Conservation (phyloP, 208 protist genomes). For the Leishmania gerbilli region DNA sequence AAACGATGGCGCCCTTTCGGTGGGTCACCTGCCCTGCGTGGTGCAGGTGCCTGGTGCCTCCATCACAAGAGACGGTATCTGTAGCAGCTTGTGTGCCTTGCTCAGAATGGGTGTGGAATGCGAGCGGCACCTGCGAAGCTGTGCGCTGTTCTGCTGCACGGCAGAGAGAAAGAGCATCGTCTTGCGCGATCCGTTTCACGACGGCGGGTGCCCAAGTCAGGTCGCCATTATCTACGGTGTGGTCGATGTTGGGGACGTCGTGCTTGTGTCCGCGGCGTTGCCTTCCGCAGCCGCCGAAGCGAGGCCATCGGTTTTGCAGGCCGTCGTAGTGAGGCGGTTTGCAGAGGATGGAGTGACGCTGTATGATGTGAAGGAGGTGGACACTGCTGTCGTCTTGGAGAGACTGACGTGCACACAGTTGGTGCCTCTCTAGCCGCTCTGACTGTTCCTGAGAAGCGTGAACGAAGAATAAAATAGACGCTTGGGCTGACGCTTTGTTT, state of each 20-base stretch:
- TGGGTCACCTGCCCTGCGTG: conserved; percentile 47
- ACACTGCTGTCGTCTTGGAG: conserved; percentile 32
- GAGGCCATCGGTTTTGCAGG: conserved; percentile 29
- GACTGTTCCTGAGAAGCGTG: background rate
- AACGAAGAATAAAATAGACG: background rate
- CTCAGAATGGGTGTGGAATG: conserved; percentile 38
- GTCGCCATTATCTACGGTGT: conserved; percentile 48
- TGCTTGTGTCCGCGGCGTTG: conserved; percentile 24
- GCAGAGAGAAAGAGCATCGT: conserved; percentile 13
- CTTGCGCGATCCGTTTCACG: conserved; percentile 16
- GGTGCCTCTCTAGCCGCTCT: conserved; percentile 45
- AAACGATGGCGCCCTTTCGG: conserved; percentile 23
- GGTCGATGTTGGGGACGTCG: conserved; percentile 49
- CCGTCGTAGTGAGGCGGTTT: conserved; percentile 34
- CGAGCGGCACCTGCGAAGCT: conserved; percentile 33
- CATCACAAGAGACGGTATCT: conserved; percentile 21
- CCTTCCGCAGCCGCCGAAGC: conserved; percentile 11
- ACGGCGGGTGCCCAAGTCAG: conserved; percentile 20
- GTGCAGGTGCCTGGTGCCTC: conserved; percentile 17
- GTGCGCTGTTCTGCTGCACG: conserved; percentile 35
- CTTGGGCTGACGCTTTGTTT: background rate
- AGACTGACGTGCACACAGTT: conserved; percentile 45
- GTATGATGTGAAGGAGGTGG: conserved; percentile 49
- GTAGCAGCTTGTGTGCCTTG: conserved; percentile 24
- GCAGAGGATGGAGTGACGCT: conserved; percentile 35